Base-by-base conservation (phyloP, 2,329 filamentous ascomycete genomes). In the Metarhizium rileyi region DNA sequence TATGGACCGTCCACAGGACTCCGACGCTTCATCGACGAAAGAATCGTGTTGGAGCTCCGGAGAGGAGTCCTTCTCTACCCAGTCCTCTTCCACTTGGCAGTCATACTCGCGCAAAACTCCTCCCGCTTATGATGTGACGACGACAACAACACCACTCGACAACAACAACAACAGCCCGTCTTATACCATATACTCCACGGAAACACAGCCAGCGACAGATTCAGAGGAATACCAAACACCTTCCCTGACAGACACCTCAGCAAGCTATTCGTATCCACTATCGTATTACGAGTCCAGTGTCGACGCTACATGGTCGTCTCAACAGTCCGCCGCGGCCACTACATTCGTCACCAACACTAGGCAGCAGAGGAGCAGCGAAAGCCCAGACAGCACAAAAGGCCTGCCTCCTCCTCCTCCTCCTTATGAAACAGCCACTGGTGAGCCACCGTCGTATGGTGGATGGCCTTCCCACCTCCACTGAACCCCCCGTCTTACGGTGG, bases 381-480 rank as follows among this genome's bases (percentile, higher is more conserved):
- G 5, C 8, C 7, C 14, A 28, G 44, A 16, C 25, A 33, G 40
- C 5, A 47, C 47, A 4, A 23, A 25, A 18, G 23, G 33, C 10
- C 1, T 12, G 18, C 46, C 46, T 22, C 46, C 46, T 12, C 1
- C 16, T 14, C 46, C 46, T 22, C 46, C 46, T 1, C n/a, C 42
- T 4, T 51, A 51, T 20, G 46, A 18, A n/a, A 35, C 46, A 6
- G 28, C 47, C 10, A 14, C 33, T n/a, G 33, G 20, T 18, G 14
- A 23, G 23, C 44, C 45, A 16, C 49, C 49, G 9, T 46, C 46
- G 12, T 48, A 49, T 28, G 16, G 10, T 10, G 46, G 45, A 14
- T 10, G 46, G 45, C 10, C 49, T 41, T 16, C 49, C 49, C 10
- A 41, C 49, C 26, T 51, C 48, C 26, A 38, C 45, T 12, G 28